Conservation (phyloP, 179 eudicot species). For the Vitellaria paradoxa region DNA sequence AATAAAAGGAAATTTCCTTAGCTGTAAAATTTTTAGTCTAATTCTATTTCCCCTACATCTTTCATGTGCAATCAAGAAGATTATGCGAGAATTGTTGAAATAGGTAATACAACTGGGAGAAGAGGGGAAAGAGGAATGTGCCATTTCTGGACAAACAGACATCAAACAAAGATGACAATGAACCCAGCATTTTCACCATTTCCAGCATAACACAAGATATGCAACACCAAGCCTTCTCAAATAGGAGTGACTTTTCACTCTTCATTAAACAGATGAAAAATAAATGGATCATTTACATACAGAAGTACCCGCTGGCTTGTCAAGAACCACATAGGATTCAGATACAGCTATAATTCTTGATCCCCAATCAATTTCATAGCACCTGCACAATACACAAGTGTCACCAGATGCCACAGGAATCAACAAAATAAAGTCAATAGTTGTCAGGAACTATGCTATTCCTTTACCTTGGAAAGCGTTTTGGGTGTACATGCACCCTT, state of each 20-base stretch:
- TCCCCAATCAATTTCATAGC: conserved; percentile 95
- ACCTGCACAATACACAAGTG: conserved; percentile 40
- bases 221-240: background rate
- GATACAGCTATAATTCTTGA: conserved; percentile 81
- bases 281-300: conserved; percentile 44
- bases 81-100: background rate
- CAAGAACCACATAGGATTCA: conserved; percentile 78
- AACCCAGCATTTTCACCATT: background rate
- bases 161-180: background rate
- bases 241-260: background rate
- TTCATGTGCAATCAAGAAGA: background rate
- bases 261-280: conserved; percentile 6
- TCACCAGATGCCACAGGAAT: conserved; percentile 10
- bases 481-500: conserved; percentile 95
- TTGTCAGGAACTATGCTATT: background rate
- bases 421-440: conserved; percentile 1
- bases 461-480: conserved; percentile 85
- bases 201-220: background rate
- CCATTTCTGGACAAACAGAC: background rate
- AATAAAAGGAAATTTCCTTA: background rate
- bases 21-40: background rate
- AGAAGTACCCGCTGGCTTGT: conserved; percentile 97
- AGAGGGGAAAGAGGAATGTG: background rate
- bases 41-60: background rate
- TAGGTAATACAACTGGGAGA: background rate